These are phyloP conservation scores for Rutstroemia sp. DNA, from an alignment of 2,329 filamentous ascomycete species.

Conservation along the genomic window DNA sequence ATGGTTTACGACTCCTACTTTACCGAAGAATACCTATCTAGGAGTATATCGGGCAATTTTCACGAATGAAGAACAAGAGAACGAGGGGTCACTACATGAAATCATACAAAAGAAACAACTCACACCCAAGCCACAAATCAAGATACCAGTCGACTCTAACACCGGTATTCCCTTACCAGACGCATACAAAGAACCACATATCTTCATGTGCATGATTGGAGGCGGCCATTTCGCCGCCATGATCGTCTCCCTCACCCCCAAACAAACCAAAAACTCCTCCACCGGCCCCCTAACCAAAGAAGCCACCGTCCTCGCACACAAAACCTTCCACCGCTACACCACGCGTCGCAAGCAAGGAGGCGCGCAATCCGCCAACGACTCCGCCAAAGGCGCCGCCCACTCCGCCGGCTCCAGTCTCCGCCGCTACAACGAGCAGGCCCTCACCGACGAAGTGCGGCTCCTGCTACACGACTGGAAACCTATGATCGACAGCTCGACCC, in stretches of 20 bases:
- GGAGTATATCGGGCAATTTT: constrained; percentile 83
- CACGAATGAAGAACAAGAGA: constrained; percentile 60
- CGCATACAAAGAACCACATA: constrained; percentile 66
- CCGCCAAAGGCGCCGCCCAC: constrained; percentile 87
- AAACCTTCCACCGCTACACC: constrained; percentile 96
- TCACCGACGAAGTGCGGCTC: constrained; percentile 79
- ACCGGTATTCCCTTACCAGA: constrained; percentile 49
- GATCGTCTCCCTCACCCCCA: constrained; percentile 82
- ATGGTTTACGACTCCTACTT: constrained; percentile 72
- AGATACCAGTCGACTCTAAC: constrained; percentile 43
- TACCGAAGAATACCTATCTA: constrained; percentile 73
- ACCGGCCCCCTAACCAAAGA: constrained; percentile 71
- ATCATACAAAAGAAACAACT: constrained; percentile 72
- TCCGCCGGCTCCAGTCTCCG: constrained; percentile 86
- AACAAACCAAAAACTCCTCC: constrained; percentile 57
- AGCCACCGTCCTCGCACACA: constrained; percentile 84
- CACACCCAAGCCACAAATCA: constrained; percentile 45
- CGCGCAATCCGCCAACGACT: constrained; percentile 87
- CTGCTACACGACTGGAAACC: constrained; percentile 78
- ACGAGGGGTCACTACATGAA: constrained; percentile 53
- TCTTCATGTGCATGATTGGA: constrained; percentile 98
- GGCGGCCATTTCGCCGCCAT: constrained; percentile 97
- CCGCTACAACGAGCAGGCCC: constrained; percentile 87
- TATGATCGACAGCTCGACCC: constrained; percentile 74
- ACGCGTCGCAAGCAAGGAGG: constrained; percentile 95